phyloP scores from a whole-genome alignment of 352 stramenopile genomes.

The Phytopythium boreale region DNA sequence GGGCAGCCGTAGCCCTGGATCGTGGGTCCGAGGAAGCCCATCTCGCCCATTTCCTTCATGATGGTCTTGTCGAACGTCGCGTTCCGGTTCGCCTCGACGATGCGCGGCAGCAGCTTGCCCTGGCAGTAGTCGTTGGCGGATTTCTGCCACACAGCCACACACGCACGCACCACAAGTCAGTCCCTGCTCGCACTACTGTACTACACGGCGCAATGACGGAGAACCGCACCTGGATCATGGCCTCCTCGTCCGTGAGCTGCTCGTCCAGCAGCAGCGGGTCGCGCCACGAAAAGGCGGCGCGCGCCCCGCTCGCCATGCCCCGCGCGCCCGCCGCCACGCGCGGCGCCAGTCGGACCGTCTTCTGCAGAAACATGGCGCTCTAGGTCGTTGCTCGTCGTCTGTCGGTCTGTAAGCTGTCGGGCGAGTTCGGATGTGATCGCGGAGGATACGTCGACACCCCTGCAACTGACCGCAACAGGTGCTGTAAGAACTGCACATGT shows the following conservation, averaged over 20 bases:
- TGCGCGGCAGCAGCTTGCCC: constrained; percentile 90
- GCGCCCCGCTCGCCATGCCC: constrained; percentile 44
- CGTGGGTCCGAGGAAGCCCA: constrained; percentile 94
- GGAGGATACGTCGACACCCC: not conserved
- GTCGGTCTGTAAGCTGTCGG: constrained; percentile 6
- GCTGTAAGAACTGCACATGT: not conserved
- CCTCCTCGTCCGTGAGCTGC: constrained; percentile 89
- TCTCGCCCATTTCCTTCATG: constrained; percentile 93
- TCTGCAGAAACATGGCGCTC: constrained; percentile 20
- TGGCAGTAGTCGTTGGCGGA: constrained; percentile 93
- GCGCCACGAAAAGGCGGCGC: constrained; percentile 71
- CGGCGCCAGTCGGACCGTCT: constrained; percentile 18
- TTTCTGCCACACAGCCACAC: constrained; percentile 47
- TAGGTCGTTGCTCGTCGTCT: not conserved
- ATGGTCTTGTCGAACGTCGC: constrained; percentile 93
- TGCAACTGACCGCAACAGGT: not conserved
- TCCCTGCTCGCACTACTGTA: too few relatives aligned
- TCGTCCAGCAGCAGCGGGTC: constrained; percentile 73
- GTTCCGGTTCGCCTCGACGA: constrained; percentile 94
- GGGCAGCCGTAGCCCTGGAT: constrained; percentile 95
- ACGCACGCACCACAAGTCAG: not conserved
- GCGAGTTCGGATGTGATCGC: constrained; percentile 18
- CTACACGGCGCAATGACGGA: not conserved
- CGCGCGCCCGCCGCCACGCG: constrained; percentile 26
- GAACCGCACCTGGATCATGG: constrained; percentile 80